Evolutionary conservation across 2,329 filamentous ascomycete species (phyloP).

Genomic region (Botryotinia convoluta): DNA sequence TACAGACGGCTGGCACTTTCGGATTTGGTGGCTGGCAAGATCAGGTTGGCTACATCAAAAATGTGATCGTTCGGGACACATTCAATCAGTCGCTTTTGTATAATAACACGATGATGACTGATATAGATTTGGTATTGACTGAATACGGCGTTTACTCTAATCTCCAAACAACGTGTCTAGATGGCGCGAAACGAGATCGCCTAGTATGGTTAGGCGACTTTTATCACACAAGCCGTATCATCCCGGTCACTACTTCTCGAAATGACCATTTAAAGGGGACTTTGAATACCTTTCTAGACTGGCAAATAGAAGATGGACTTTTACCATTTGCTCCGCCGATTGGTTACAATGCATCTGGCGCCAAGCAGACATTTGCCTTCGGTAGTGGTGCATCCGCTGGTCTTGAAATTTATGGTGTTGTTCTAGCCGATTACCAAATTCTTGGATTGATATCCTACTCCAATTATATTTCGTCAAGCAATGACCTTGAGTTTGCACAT

Average conservation of each 20-base stretch:
- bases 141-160: slow-evolving; percentile 43
- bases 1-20: slow-evolving; percentile 35
- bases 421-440: background rate
- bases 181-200: slow-evolving; percentile 44
- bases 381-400: background rate
- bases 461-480: background rate
- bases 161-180: slow-evolving; percentile 41
- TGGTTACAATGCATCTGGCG: background rate
- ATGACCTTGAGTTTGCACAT: background rate
- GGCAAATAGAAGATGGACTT: background rate
- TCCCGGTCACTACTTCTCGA: slow-evolving; percentile 40
- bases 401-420: background rate
- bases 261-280: background rate
- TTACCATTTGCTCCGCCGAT: background rate
- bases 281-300: background rate
- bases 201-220: slow-evolving; percentile 46
- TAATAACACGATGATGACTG: slow-evolving; percentile 34
- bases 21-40: slow-evolving; percentile 45
- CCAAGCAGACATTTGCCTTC: background rate
- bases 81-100: slow-evolving; percentile 39
- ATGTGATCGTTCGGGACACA: slow-evolving; percentile 37
- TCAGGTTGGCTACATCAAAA: slow-evolving; percentile 40
- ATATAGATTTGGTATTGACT: slow-evolving; percentile 30
- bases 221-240: slow-evolving; percentile 42
- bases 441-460: background rate